Evolutionary conservation across 1,139 yeast species (phyloP).

Genomic region (Saccharomycopsis hybrid): DNA sequence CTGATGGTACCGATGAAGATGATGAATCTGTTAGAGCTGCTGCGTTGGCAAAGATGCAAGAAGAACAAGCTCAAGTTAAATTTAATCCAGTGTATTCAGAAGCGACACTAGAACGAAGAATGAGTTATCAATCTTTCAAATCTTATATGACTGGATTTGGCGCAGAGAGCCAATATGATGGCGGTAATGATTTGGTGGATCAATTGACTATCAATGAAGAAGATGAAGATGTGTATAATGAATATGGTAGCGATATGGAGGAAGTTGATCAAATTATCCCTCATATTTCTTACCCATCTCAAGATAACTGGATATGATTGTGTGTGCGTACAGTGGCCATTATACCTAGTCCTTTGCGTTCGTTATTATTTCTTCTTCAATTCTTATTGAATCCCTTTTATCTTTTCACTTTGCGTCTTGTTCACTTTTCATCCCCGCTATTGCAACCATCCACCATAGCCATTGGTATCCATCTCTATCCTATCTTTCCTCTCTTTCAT

Average conservation of each 20-base stretch:
- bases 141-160: slow-evolving; percentile 4
- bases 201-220: slow-evolving; percentile 3
- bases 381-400: too few relatives aligned
- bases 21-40: slow-evolving; percentile 1
- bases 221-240: slow-evolving; percentile 4
- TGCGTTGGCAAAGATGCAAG: neutral
- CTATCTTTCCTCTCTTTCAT: too few relatives aligned
- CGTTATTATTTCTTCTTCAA: too few relatives aligned
- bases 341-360: too few relatives aligned
- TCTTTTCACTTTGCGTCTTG: too few relatives aligned
- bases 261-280: slow-evolving; percentile 17
- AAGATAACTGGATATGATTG: slow-evolving; percentile 13
- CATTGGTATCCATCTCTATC: too few relatives aligned
- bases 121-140: slow-evolving; percentile 18
- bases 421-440: too few relatives aligned
- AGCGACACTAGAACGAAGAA: slow-evolving; percentile 9
- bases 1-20: slow-evolving; percentile 16
- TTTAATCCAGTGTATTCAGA: slow-evolving; percentile 18
- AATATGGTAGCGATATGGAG: too few relatives aligned
- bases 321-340: too few relatives aligned
- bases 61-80: slow-evolving; percentile 7
- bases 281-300: slow-evolving; percentile 14
- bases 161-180: slow-evolving; percentile 2
- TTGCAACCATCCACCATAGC: too few relatives aligned
- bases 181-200: slow-evolving; percentile 1